phyloP scores from a whole-genome alignment of 139 green algal species.

The Chlamydomonas incerta region DNA sequence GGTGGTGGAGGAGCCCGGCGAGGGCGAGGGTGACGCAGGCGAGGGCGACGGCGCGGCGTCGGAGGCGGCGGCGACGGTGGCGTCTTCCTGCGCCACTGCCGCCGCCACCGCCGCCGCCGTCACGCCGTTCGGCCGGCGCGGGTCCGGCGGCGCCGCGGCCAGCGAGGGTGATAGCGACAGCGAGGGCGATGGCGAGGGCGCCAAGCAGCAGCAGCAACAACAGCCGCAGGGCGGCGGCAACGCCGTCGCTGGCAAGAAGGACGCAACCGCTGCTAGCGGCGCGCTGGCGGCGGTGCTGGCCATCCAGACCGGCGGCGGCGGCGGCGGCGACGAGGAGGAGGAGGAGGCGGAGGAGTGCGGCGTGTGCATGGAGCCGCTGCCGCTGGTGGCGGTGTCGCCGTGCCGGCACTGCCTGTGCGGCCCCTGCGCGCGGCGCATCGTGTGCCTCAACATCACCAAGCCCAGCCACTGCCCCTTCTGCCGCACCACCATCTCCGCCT shows the following conservation, averaged over 20 bases:
- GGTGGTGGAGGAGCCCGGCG: neutral
- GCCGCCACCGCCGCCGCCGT: neutral
- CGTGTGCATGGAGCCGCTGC: slow-evolving; percentile 47
- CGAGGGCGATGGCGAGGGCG: neutral
- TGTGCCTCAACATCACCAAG: slow-evolving; percentile 43
- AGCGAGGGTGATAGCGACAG: neutral
- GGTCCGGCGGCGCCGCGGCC: neutral
- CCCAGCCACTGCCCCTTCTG: slow-evolving; percentile 53
- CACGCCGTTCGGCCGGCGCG: neutral
- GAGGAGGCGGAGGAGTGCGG: slow-evolving; percentile 48
- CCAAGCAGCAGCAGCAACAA: no score
- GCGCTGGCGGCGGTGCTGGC: neutral
- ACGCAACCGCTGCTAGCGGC: neutral
- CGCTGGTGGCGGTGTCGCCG: slow-evolving; percentile 18
- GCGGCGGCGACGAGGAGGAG: neutral
- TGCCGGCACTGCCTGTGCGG: slow-evolving; percentile 47
- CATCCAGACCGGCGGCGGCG: neutral
- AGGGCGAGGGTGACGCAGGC: neutral
- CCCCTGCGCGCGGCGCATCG: slow-evolving; percentile 45
- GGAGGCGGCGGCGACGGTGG: neutral
- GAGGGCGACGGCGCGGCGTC: neutral
- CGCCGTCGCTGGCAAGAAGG: neutral
- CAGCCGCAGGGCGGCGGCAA: no score
- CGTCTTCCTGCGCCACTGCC: neutral
- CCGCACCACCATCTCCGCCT: slow-evolving; percentile 40